Evolutionary conservation across 305 asterid species (phyloP).

Genomic region (Plantago lanceolata): DNA sequence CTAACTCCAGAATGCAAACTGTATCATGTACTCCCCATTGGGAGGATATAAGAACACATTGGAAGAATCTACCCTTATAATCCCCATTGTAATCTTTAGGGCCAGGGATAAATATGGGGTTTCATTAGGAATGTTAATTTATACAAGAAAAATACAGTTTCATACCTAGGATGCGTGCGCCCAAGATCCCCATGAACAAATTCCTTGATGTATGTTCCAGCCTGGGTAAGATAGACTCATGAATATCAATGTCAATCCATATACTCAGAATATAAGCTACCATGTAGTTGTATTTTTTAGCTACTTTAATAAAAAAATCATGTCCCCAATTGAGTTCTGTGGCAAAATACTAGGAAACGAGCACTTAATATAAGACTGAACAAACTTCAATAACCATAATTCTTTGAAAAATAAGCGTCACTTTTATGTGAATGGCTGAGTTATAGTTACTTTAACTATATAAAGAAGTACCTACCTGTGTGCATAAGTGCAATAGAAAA

Average conservation of each 20-base stretch:
- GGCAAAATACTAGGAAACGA: too few species aligned
- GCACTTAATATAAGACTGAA: neutral
- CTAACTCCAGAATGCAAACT: too few species aligned
- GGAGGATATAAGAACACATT: too few species aligned
- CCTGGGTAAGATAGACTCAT: conserved; percentile 45
- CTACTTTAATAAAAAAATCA: too few species aligned
- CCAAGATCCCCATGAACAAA: conserved; percentile 97
- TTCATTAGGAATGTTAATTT: neutral
- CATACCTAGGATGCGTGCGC: conserved; percentile 84
- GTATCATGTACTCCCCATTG: too few species aligned
- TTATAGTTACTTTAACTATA: neutral
- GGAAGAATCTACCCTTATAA: too few species aligned
- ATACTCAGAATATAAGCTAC: neutral
- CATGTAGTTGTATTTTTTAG: neutral
- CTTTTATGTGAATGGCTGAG: neutral
- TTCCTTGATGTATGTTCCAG: conserved; percentile 95
- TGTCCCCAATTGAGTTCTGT: too few species aligned
- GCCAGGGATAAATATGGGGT: neutral
- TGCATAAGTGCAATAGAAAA: conserved; percentile 75
- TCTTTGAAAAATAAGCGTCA: neutral
- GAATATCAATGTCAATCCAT: conserved; percentile 8
- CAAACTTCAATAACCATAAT: neutral
- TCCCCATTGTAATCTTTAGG: neutral
- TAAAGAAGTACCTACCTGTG: conserved; percentile 74
- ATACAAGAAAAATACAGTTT: neutral